These are phyloP conservation scores for Salicornia ramosissima DNA, from an alignment of 148 eudicot species.

Conservation along the genomic window DNA sequence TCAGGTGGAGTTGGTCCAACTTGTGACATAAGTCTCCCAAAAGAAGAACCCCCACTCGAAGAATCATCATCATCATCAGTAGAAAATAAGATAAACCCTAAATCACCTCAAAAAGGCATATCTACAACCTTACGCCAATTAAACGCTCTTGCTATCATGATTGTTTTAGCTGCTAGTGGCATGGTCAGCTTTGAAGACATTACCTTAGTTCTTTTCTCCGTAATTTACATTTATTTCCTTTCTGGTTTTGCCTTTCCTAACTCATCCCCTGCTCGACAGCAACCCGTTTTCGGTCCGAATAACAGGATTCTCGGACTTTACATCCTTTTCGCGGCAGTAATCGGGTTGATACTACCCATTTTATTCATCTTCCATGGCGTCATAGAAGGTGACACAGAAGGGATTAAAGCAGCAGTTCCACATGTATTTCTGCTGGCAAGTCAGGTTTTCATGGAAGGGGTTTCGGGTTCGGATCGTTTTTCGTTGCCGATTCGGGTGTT, in stretches of 20 bases:
- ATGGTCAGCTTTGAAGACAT: constrained; percentile 43
- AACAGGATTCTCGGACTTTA: constrained; percentile 35
- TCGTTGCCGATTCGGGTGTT: constrained; percentile 72
- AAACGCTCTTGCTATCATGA: constrained; percentile 34
- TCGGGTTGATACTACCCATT: constrained; percentile 65
- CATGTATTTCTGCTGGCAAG: constrained; percentile 65
- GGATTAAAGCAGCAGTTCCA: constrained; percentile 65
- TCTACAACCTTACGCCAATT: constrained; percentile 48
- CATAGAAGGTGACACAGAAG: constrained; percentile 50
- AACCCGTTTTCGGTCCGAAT: constrained; percentile 36
- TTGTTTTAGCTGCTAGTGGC: constrained; percentile 47
- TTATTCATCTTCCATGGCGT: constrained; percentile 60
- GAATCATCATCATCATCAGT: too few relatives aligned
- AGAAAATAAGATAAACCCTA: too few relatives aligned
- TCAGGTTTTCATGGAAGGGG: constrained; percentile 75
- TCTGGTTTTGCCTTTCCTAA: constrained; percentile 53
- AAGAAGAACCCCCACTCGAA: too few relatives aligned
- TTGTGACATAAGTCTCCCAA: constrained; percentile 35
- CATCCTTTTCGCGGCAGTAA: constrained; percentile 35
- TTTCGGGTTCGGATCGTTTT: constrained; percentile 40
- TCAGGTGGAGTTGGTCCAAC: constrained; percentile 49
- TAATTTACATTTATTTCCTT: constrained; percentile 50
- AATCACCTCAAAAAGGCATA: constrained; percentile 1
- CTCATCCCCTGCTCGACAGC: neutral
- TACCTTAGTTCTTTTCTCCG: constrained; percentile 39